Evolutionary conservation across 441 rosid genomes (phyloP).

Genomic region (Adansonia gregorii): DNA sequence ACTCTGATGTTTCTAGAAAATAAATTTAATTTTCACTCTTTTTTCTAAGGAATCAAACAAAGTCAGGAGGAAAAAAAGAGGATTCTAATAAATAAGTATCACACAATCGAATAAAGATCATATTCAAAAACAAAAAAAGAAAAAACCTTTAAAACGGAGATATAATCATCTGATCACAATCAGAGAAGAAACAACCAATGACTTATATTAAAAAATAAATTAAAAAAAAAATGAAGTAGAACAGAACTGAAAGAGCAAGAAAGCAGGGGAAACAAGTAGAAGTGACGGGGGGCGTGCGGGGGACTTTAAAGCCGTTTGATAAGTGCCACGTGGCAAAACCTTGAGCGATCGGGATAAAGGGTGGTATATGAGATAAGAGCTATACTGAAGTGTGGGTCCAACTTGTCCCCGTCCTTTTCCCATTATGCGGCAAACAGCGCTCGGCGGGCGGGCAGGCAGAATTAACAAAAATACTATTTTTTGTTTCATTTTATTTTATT

Average conservation of each 20-base stretch:
- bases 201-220: background rate
- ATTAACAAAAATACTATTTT: background rate
- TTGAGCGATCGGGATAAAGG: background rate
- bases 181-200: background rate
- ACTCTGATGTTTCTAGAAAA: background rate
- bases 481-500: background rate
- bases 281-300: background rate
- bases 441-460: background rate
- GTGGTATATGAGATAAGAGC: constrained; percentile 10
- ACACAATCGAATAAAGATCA: constrained; percentile 5
- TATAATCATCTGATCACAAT: background rate
- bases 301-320: background rate
- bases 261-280: constrained; percentile 8
- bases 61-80: background rate
- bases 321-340: background rate
- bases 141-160: constrained; percentile 5
- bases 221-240: background rate
- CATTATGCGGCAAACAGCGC: background rate
- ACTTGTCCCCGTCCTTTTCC: background rate
- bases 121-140: background rate
- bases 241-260: constrained; percentile 10
- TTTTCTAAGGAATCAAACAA: background rate
- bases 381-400: background rate
- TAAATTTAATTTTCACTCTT: background rate
- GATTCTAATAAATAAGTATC: background rate